Evolutionary conservation across 345 rosid genomes (phyloP), one percentile per base, ranked within the genome.

Genomic region (Kernera saxatilis): DNA sequence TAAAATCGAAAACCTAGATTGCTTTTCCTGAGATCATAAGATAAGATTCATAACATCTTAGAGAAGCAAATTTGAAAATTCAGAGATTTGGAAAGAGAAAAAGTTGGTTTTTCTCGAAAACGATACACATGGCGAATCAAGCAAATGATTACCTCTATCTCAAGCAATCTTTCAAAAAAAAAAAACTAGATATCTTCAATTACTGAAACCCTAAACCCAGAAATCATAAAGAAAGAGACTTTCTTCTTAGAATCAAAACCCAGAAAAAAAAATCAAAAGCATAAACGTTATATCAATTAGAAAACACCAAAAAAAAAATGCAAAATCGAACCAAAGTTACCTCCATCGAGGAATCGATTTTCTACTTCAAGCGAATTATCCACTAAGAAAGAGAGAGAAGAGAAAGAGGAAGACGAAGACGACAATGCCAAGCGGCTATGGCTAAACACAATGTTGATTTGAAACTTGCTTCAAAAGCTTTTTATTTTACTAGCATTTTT

Each of bases 361-460:
- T 33, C 22, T 1, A 17, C 75, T 33, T 70, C 66, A 18, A 43
- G 75, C 36, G 27, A 67, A 22, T 48, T 39, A 62, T 30, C 22
- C 63, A 60, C 61, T 41, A 11, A 49, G 1, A 64, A 54, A 21
- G 25, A 55, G 40, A 37, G 35, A 44, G 13, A 65, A 33, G 59
- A 51, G 69, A 33, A 19, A 25, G 36, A 27, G 1, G 67, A 66
- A 44, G 77, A 33, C 23, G 58, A 57, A 60, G 73, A 69, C 22
- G 70, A 75, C 74, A 75, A 52, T 15, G 65, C 74, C 70, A 69
- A 69, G 79, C 75, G 74, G 74, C 75, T 69, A 62, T 75, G 79
- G 70, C 74, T 59, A 62, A n/a, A n/a, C n/a, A 53, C 41, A 39
- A 21, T 45, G 65, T 57, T 57, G 69, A 48, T 54, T 41, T 41